Conservation (phyloP, 2,329 filamentous ascomycete species). For the Dothidotthia symphoricarpi region DNA sequence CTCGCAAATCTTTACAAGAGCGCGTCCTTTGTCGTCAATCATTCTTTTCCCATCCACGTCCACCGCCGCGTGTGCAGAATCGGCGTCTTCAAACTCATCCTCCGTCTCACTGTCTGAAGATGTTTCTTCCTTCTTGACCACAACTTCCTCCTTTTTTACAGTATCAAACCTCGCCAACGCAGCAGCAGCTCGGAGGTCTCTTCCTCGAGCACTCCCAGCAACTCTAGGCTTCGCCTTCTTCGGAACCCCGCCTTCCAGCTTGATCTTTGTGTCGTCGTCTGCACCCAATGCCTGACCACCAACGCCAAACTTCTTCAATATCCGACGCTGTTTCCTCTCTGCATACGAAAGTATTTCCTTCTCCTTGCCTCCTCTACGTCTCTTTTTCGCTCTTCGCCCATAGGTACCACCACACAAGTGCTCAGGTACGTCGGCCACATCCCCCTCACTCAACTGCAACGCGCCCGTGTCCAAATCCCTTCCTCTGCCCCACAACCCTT, state of each 20-base stretch:
- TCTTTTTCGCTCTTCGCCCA: constrained; percentile 55
- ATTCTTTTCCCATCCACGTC: constrained; percentile 66
- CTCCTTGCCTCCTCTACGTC: constrained; percentile 44
- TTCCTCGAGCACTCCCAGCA: constrained; percentile 69
- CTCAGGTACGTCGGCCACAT: constrained; percentile 43
- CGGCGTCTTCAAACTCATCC: constrained; percentile 36
- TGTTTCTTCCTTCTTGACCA: constrained; percentile 37
- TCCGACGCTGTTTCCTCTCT: constrained; percentile 69
- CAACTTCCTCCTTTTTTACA: constrained; percentile 46
- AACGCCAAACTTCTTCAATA: constrained; percentile 72
- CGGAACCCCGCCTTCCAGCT: constrained; percentile 64
- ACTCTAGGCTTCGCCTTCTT: constrained; percentile 67
- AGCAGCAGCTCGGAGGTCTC: constrained; percentile 73
- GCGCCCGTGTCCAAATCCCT: constrained; percentile 55
- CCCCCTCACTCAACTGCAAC: constrained; percentile 24
- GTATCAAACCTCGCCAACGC: constrained; percentile 70
- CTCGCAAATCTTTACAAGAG: constrained; percentile 72
- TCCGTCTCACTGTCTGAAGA: constrained; percentile 38
- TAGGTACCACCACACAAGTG: constrained; percentile 82
- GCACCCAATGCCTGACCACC: constrained; percentile 68
- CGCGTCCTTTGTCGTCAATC: constrained; percentile 62
- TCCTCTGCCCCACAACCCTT: constrained; percentile 80
- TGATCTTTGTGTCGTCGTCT: constrained; percentile 63
- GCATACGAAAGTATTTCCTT: constrained; percentile 61
- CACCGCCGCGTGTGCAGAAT: constrained; percentile 52